Conservation (phyloP, 148 eudicot genomes). For the Silene conica region DNA sequence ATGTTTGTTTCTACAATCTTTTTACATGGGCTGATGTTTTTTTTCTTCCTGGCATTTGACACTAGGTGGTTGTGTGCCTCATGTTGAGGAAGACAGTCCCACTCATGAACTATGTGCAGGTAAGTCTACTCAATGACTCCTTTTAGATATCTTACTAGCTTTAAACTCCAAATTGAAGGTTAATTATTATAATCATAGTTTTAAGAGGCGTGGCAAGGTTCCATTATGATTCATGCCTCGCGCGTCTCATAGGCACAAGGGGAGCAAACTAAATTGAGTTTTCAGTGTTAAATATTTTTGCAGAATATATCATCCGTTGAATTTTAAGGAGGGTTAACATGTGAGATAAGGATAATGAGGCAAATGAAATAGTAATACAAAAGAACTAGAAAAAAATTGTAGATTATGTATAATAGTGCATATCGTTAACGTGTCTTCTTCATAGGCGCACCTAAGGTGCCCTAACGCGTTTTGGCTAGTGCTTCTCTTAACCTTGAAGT, state of each 20-base stretch:
- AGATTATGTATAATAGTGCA: background rate
- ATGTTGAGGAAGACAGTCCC: conserved; percentile 88
- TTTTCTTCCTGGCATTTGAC: background rate
- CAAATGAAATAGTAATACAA: background rate
- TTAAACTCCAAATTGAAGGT: background rate
- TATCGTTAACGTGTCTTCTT: background rate
- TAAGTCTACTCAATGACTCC: conserved; percentile 29
- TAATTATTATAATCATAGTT: background rate
- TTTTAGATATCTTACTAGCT: background rate
- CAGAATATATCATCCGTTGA: background rate
- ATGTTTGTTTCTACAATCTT: background rate
- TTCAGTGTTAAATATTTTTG: background rate
- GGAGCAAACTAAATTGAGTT: background rate
- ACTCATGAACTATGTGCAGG: conserved; percentile 94
- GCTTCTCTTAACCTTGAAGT: background rate
- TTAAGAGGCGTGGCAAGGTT: background rate
- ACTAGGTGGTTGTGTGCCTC: conserved; percentile 89
- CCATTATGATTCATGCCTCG: background rate
- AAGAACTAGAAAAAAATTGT: background rate
- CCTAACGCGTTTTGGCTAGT: background rate
- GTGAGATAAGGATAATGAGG: background rate
- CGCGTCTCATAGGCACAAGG: background rate
- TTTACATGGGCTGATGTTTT: conserved; percentile 15
- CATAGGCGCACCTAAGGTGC: background rate
- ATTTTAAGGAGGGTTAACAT: background rate